Percentiles rank a stretch among this genome's conserved stretches.
Evolutionary conservation across 2,329 filamentous ascomycete species (phyloP).

Genomic region (Ceratocystis papillata): DNA sequence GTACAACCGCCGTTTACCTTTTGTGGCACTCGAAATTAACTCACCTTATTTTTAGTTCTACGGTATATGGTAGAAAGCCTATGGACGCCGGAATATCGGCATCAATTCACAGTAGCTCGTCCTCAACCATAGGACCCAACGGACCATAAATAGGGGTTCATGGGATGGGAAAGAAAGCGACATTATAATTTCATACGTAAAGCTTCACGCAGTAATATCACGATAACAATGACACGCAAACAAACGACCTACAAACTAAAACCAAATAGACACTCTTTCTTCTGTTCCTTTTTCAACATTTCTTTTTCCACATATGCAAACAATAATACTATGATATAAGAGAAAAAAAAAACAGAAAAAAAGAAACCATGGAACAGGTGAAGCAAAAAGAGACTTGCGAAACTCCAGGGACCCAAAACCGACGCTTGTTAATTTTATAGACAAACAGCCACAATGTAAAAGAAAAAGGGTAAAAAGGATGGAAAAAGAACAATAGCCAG

Average conservation of each 20-base stretch:
- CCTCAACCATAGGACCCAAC: conserved; percentile 15
- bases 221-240: conserved; percentile 18
- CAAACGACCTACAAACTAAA: background rate
- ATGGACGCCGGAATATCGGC: background rate
- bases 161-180: background rate
- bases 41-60: background rate
- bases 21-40: background rate
- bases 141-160: background rate
- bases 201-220: conserved; percentile 10
- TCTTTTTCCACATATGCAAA: background rate
- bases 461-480: conserved; percentile 1
- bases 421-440: conserved; percentile 19
- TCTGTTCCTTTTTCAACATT: background rate
- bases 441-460: conserved; percentile 16
- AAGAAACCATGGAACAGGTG: conserved; percentile 1
- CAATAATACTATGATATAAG: background rate
- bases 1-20: background rate
- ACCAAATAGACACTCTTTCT: conserved; percentile 6
- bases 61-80: conserved; percentile 19
- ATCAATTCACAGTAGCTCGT: conserved; percentile 11
- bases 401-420: conserved; percentile 18
- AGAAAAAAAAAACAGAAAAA: background rate
- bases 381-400: background rate
- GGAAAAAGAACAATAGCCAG: background rate
- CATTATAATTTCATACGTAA: conserved; percentile 8